Evolutionary conservation across 2,329 filamentous ascomycete genomes (phyloP).

Genomic region (Pyrenochaeta sp.): DNA sequence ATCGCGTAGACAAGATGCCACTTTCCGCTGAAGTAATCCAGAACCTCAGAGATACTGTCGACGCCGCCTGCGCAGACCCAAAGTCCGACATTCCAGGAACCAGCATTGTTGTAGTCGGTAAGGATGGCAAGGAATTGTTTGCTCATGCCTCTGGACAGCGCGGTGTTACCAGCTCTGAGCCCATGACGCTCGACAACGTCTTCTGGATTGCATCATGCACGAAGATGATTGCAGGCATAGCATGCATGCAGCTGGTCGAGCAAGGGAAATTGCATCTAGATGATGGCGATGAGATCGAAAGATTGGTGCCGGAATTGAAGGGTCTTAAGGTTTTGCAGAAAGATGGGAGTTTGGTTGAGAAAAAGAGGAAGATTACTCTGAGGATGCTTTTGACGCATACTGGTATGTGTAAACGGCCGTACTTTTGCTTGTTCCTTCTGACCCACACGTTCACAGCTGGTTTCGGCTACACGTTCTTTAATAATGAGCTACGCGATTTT

Average conservation of each 20-base stretch:
- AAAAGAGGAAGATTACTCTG: slow-evolving; percentile 57
- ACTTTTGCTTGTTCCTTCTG: neutral
- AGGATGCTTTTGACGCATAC: slow-evolving; percentile 60
- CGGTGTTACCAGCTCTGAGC: slow-evolving; percentile 51
- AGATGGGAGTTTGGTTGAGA: slow-evolving; percentile 46
- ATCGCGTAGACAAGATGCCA: slow-evolving; percentile 8
- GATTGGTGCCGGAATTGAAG: slow-evolving; percentile 44
- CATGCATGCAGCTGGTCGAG: slow-evolving; percentile 47
- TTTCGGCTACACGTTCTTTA: slow-evolving; percentile 60
- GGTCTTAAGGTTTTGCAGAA: slow-evolving; percentile 48
- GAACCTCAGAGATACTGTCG: slow-evolving; percentile 22
- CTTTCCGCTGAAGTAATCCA: slow-evolving; percentile 18
- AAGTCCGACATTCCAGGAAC: slow-evolving; percentile 47
- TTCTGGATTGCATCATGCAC: slow-evolving; percentile 66
- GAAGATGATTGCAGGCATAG: slow-evolving; percentile 43
- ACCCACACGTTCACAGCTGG: slow-evolving; percentile 38
- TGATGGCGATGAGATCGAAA: slow-evolving; percentile 36
- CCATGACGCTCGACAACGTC: slow-evolving; percentile 65
- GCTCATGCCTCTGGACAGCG: slow-evolving; percentile 53
- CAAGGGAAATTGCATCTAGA: slow-evolving; percentile 41
- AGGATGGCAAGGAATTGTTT: slow-evolving; percentile 53
- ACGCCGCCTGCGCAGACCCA: slow-evolving; percentile 28
- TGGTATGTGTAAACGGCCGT: slow-evolving; percentile 3
- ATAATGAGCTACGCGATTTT: slow-evolving; percentile 54
- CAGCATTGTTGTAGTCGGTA: slow-evolving; percentile 53